Evolutionary conservation across 2,329 filamentous ascomycete genomes (phyloP), one percentile per base, ranked within the genome.

Genomic region (Penicillium sp.): DNA sequence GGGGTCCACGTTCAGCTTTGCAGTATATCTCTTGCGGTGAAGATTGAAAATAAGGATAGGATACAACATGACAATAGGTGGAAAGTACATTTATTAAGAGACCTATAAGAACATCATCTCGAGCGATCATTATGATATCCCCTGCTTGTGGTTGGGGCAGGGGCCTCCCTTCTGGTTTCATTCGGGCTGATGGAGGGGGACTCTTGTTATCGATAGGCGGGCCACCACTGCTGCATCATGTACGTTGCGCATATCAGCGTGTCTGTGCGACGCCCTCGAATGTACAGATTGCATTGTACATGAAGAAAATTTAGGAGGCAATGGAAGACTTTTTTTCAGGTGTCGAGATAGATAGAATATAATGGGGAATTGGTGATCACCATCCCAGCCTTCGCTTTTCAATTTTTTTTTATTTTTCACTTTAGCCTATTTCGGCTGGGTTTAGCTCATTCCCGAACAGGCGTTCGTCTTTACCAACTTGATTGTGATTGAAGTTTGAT

Each of bases 121-220:
- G 31, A 11, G n/a, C n/a, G 39, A 23, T 42, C n/a, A 48, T 9
- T 33, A 21, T 13, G 21, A 48, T 31, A 46, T 53, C 51, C 51
- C 42, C 44, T 53, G 51, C 44, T 47, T 44, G 8, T 33, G 33
- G 21, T 25, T 23, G 31, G 48, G 26, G 48, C 48, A 50, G 39
- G 37, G 39, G 26, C 50, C 37, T 45, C 27, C 25, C 42, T 31
- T 45, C n/a, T 10, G 19, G n/a, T 13, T 44, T 21, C 9, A 39
- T 39, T 43, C n/a, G 19, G n/a, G 50, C 29, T 58, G 56, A 65
- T 66, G 68, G 69, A 70, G 69, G 69, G 68, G 67, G 54, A 59
- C 27, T 31, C 53, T 65, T 53, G 59, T 69, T 67, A 69, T 71
- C 68, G 68, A 72, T 72, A 72, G 69, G 69, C 47, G 49, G 46